These are phyloP conservation scores for Arthroderma uncinatum DNA, from an alignment of 2,329 filamentous ascomycete species.

Conservation along the genomic window DNA sequence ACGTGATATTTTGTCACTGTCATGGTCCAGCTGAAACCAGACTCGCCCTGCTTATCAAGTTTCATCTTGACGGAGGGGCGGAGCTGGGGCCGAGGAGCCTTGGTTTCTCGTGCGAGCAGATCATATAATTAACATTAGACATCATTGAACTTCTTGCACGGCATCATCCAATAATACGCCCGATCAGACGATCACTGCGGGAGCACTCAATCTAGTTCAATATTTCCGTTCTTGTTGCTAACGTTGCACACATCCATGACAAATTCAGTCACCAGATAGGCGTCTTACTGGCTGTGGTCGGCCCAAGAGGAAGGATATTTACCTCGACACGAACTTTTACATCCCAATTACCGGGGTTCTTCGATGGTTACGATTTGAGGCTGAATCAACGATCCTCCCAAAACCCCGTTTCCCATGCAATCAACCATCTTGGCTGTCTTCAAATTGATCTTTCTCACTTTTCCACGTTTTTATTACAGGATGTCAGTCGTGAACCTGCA, in stretches of 20 bases:
- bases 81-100: not conserved
- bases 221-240: not conserved
- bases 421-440: not conserved
- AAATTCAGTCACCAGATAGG: not conserved
- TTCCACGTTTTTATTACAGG: not conserved
- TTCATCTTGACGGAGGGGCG: not conserved
- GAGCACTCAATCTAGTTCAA: not conserved
- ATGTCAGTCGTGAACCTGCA: not conserved
- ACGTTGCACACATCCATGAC: not conserved
- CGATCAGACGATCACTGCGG: not conserved
- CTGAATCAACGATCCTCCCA: not conserved
- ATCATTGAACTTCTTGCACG: not conserved
- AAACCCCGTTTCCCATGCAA: not conserved
- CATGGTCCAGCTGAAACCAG: not conserved
- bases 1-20: not conserved
- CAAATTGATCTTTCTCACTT: not conserved
- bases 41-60: not conserved
- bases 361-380: not conserved
- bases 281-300: not conserved
- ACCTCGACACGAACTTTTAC: not conserved
- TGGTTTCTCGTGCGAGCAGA: not conserved
- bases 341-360: not conserved
- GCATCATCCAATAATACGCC: not conserved
- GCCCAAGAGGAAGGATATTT: not conserved
- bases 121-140: slow-evolving; percentile 1